Base-by-base conservation (phyloP, 1,284 basidiomycete species). In the Cystobasidiaceae sp. region DNA sequence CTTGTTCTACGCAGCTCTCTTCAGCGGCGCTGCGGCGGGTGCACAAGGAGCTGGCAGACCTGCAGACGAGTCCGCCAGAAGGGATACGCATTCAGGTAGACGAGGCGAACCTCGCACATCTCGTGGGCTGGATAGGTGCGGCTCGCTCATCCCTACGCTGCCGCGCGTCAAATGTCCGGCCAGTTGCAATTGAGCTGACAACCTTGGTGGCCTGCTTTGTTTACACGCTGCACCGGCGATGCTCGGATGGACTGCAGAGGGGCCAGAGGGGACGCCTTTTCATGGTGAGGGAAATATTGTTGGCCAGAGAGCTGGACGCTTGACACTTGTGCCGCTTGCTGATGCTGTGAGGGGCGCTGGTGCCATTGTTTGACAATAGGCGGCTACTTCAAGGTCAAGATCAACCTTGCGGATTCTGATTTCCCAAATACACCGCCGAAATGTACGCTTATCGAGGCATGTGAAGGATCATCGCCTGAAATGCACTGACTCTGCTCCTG, bases 401-500 rank as follows among this genome's bases (percentile, higher is more conserved):
- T 96, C 79, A 83, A 83, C 71, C 94, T 94, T 66, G 50, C 60
- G 30, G 78, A 76, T 13, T 85, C 89, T 69, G 90, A 94, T 76
- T 96, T 92, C 75, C 92, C 92, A 45, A 85, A 88, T 49, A 84
- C 86, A 41, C 92, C 92, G 61, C 92, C 92, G 4, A 93, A 91
- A 81, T 94, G 92, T 92, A 69, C 70, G 88, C 79, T 5, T 41
- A 17, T n/a, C 13, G 6, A 23, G 21, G 34, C 30, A 33, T 51
- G n/a, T 39, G 27, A n/a, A n/a, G n/a, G n/a, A n/a, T n/a, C n/a
- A n/a, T n/a, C 50, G 45, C 9, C 28, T 3, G 27, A 34, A 11
- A 15, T 19, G 19, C 15, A 39, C 57, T 28, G 15, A 39, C 32
- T 4, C 30, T 27, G 7, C 21, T 54, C 33, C 27, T 15, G 19